A percentile compares a stretch with the other conserved stretches of the same genome.
These are phyloP conservation scores for Neocallimastix lanati DNA, from an alignment of 192 early-diverging fungal species.

Conservation along the genomic window DNA sequence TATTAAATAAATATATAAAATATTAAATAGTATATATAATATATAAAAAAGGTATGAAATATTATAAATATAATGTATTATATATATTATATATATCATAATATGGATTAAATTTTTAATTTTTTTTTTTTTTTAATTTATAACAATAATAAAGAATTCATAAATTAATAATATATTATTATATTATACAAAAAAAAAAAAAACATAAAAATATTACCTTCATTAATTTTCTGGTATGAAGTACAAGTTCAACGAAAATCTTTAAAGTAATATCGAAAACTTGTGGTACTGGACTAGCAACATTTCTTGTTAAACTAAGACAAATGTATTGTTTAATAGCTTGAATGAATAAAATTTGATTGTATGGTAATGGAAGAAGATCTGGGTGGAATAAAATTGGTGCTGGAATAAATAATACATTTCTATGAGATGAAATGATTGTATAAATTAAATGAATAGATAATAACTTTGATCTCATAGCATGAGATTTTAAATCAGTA, in stretches of 20 bases:
- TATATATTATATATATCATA: no score
- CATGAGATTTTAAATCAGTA: slow-evolving; percentile 55
- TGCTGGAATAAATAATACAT: slow-evolving; percentile 48
- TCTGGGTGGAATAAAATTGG: slow-evolving; percentile 15
- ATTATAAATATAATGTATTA: no score
- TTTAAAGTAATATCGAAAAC: slow-evolving; percentile 70
- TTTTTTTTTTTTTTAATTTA: no score
- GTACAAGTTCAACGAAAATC: slow-evolving; percentile 60
- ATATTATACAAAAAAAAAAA: no score
- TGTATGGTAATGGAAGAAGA: background rate
- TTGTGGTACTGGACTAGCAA: slow-evolving; percentile 51
- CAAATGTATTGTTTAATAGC: slow-evolving; percentile 76
- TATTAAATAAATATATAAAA: no score
- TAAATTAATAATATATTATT: no score
- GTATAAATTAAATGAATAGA: slow-evolving; percentile 63
- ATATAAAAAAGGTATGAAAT: no score
- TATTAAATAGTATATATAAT: no score
- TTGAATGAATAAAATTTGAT: slow-evolving; percentile 47
- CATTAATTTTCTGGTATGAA: slow-evolving; percentile 44
- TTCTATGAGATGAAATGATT: slow-evolving; percentile 51
- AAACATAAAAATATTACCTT: no score
- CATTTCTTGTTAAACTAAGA: slow-evolving; percentile 61
- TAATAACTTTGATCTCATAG: slow-evolving; percentile 67
- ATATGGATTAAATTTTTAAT: no score
- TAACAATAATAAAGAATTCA: no score